Evolutionary conservation across 139 green algal species (phyloP).

Genomic region (Chlorella sp.): DNA sequence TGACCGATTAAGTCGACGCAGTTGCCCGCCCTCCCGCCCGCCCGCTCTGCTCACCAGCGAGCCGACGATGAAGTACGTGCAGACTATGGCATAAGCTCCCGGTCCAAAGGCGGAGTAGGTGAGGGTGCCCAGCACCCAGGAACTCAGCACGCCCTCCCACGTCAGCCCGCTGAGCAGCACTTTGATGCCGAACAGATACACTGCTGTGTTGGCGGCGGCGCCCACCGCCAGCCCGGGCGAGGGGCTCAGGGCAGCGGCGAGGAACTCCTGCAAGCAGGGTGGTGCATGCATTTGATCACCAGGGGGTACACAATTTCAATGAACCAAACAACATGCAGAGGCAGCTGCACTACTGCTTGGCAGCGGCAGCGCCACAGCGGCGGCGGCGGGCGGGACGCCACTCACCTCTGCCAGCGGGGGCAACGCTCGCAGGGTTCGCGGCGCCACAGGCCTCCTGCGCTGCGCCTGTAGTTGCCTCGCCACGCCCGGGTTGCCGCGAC

Average conservation of each 20-base stretch:
- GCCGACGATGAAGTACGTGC: constrained; percentile 95
- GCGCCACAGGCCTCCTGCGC: not conserved
- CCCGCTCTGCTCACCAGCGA: constrained; percentile 58
- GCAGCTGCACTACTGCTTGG: not conserved
- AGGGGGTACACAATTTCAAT: not conserved
- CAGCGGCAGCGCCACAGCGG: not conserved
- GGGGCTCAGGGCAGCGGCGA: constrained; percentile 11
- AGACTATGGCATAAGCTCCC: constrained; percentile 86
- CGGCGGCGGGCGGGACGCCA: not conserved
- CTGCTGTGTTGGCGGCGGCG: constrained; percentile 54
- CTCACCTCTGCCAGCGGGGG: not conserved
- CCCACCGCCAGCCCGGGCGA: constrained; percentile 62
- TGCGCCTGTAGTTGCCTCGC: not conserved
- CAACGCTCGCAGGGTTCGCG: not conserved
- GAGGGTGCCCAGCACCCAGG: constrained; percentile 82
- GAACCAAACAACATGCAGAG: not conserved
- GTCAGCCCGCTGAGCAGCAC: constrained; percentile 84
- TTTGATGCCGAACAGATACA: constrained; percentile 72
- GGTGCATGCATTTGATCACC: too few relatives aligned
- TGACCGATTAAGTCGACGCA: not conserved
- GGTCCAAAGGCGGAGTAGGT: constrained; percentile 86
- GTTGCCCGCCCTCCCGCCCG: too few relatives aligned
- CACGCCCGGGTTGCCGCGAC: not conserved
- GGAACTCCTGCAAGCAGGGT: constrained; percentile 10
- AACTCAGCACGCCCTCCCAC: constrained; percentile 65